Percentiles rank a stretch among this genome's conserved stretches.
Evolutionary conservation across 352 stramenopile species (phyloP).

Genomic region (Albugo laibachii): DNA sequence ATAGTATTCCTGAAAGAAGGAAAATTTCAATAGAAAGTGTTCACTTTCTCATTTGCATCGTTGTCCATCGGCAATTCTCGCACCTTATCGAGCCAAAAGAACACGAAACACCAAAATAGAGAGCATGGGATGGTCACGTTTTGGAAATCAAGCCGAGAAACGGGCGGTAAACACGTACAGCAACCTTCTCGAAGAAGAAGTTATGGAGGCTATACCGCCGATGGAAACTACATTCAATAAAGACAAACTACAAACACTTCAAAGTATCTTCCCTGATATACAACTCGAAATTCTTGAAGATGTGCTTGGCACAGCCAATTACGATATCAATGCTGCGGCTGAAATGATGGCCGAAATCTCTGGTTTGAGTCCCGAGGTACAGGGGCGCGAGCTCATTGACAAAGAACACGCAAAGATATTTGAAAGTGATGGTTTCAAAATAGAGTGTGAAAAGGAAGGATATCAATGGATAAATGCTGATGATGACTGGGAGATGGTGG

Average conservation of each 20-base stretch:
- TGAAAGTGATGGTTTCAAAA: slow-evolving; percentile 17
- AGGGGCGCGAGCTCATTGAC: slow-evolving; percentile 12
- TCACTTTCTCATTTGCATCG: no score
- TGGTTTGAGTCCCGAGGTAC: slow-evolving; percentile 6
- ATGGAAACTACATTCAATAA: no score
- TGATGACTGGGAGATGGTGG: slow-evolving; percentile 54
- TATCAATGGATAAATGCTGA: slow-evolving; percentile 36
- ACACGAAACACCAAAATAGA: no score
- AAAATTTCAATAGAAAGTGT: no score
- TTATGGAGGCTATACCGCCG: no score
- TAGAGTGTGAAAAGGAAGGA: slow-evolving; percentile 7
- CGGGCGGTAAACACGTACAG: no score
- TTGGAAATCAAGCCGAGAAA: no score
- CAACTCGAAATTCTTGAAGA: slow-evolving; percentile 26
- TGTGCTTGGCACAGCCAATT: slow-evolving; percentile 40
- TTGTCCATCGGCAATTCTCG: no score
- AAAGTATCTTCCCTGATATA: slow-evolving; percentile 35
- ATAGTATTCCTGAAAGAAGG: no score
- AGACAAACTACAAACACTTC: slow-evolving; percentile 8
- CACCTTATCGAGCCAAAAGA: no score
- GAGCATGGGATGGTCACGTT: no score
- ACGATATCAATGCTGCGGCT: slow-evolving; percentile 34
- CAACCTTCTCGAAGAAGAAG: no score
- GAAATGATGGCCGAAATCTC: slow-evolving; percentile 35
- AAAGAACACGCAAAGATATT: slow-evolving; percentile 14